A percentile compares a stretch with the other conserved stretches of the same genome.
Conservation (phyloP, 2,329 filamentous ascomycete species). For the Neofusicoccum laricinum region DNA sequence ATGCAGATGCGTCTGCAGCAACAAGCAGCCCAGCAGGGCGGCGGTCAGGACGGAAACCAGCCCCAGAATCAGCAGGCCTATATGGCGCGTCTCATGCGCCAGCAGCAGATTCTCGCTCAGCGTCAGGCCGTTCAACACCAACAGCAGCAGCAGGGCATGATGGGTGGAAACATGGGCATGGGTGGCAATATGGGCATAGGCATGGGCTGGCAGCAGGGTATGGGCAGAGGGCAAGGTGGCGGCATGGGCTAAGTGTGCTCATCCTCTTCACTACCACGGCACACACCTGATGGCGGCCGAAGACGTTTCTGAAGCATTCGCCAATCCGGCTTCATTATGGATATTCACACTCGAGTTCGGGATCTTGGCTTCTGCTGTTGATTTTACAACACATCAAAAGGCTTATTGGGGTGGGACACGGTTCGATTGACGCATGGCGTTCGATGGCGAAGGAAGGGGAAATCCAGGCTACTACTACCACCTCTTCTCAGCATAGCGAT, state of each 20-base stretch:
- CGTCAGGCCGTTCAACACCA: constrained; percentile 17
- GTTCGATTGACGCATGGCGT: too few species aligned
- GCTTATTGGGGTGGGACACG: too few species aligned
- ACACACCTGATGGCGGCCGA: not conserved
- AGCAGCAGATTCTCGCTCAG: constrained; percentile 20
- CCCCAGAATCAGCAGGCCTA: constrained; percentile 6
- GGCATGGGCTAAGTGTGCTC: not conserved
- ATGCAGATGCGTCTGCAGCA: constrained; percentile 23
- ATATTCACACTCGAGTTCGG: not conserved
- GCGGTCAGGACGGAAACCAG: not conserved
- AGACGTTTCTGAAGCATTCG: not conserved
- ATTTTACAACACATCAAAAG: too few species aligned
- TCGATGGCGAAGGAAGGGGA: not conserved
- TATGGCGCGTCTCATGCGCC: constrained; percentile 23
- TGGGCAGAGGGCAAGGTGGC: not conserved
- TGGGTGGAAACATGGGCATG: constrained; percentile 11
- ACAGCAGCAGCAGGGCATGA: constrained; percentile 20
- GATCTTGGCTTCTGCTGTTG: not conserved
- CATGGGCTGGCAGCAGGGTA: constrained; percentile 10
- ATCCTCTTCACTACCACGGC: not conserved
- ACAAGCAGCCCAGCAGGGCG: constrained; percentile 2
- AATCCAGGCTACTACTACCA: not conserved
- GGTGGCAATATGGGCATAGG: constrained; percentile 13
- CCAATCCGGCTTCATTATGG: too few species aligned
- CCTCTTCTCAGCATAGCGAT: not conserved